These are phyloP conservation scores for Tylopilus subfusipes DNA, from an alignment of 768 basidiomycete species.

Conservation along the genomic window DNA sequence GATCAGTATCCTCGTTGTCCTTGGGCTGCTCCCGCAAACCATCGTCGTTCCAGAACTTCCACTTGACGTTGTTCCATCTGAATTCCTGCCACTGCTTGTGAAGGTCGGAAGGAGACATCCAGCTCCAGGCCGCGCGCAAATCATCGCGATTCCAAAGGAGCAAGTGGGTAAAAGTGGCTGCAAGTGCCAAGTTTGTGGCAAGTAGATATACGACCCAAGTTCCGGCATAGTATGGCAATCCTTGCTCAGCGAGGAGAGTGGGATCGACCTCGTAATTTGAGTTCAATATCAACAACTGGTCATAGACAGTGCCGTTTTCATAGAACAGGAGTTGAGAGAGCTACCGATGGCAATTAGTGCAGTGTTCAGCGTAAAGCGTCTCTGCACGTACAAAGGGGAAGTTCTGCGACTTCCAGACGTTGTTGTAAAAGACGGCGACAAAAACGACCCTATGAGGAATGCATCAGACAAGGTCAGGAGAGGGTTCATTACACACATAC, in stretches of 20 bases:
- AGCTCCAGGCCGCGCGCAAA: conserved; percentile 44
- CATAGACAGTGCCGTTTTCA: conserved; percentile 48
- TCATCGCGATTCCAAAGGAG: conserved; percentile 53
- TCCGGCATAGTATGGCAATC: conserved; percentile 30
- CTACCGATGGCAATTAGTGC: conserved; percentile 16
- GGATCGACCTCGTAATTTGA: conserved; percentile 49
- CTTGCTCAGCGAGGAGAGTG: conserved; percentile 43
- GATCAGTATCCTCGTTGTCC: conserved; percentile 43
- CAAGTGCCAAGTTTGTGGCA: conserved; percentile 29
- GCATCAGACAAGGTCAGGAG: neutral
- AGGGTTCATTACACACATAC: conserved; percentile 27
- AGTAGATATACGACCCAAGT: conserved; percentile 24
- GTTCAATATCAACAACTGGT: conserved; percentile 53
- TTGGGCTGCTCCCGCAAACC: conserved; percentile 25
- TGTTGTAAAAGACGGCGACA: conserved; percentile 39
- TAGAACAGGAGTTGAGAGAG: conserved; percentile 49
- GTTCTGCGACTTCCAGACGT: conserved; percentile 54
- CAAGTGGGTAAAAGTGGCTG: conserved; percentile 50
- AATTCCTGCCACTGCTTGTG: conserved; percentile 21
- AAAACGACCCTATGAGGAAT: conserved; percentile 29
- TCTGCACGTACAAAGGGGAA: conserved; percentile 53
- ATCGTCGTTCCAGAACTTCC: conserved; percentile 34
- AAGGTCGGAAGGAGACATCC: conserved; percentile 37
- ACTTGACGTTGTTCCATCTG: conserved; percentile 34
- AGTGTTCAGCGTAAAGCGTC: neutral